Base-by-base conservation (phyloP, 1,139 yeast species). In the Yamadazyma membranifaciens region DNA sequence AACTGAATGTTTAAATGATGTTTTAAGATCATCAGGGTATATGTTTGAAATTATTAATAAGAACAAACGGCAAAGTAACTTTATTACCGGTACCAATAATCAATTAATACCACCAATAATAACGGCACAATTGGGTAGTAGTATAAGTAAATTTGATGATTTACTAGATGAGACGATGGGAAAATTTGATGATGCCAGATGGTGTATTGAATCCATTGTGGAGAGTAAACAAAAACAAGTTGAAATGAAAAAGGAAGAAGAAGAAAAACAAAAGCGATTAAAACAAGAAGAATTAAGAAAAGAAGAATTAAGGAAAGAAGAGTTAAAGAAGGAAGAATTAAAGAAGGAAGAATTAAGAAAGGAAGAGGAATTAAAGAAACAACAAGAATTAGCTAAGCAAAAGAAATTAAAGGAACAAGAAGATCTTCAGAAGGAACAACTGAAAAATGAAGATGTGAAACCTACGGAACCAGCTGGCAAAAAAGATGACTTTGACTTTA, bases 141-240 rank as follows among this genome's bases (percentile, higher is more conserved):
- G 65, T 46, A 60, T 72, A n/a, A 49, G 58, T 35, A 62, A 60
- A 38, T 71, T 72, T 44, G 76, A 72, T 46, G 74, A 64, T 38
- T 60, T 70, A 32, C 57, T 72, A 12, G 77, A 72, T 49, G 77
- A 72, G 12, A 69, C 77, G 1, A 56, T 68, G 6, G 54, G 63
- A 42, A 71, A 70, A 47, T 66, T 71, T 48, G 70, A 71, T 47
- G 77, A 72, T 43, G 69, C 75, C 6, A 57, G 60, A 36, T 72
- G 78, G 78, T 71, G 76, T 45, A 58, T 72, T 7, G 75, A 65
- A 42, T 70, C 67, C 45, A 71, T 72, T 46, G 55, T 72, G 28
- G 75, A 70, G 47, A 69, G 62, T 48, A 66, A 65, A 49, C 74
- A 69, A 47, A 62, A 61, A 37, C 74, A 70, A 45, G 74, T 70